Evolutionary conservation across 140 eudicot genomes (phyloP), one percentile per base, ranked within the genome.

Genomic region (Flaveria floridana): DNA sequence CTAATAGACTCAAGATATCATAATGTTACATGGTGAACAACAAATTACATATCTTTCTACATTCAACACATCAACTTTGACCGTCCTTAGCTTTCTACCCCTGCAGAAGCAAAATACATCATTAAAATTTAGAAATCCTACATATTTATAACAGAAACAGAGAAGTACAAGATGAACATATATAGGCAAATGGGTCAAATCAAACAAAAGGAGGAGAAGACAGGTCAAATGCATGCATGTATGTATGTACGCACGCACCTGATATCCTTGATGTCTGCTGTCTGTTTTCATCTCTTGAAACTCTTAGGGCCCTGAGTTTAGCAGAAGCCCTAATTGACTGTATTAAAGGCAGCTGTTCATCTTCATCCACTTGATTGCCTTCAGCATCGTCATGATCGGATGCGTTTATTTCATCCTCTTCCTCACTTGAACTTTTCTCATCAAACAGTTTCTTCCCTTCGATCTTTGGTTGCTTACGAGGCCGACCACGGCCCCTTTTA

Each of bases 401-500:
- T 19, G 56, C 79, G 74, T 94, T 79, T 58, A 89, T 87, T 21
- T 84, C 70, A 59, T 80, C 84, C 76, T 92, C 98, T 1, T 91
- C 99, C 65, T 85, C 99, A 78, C 97, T 88, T 37, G 97, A 88
- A 70, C 80, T 85, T 37, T 88, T 87, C 77, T 85, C 99, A 66
- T 81, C 92, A 76, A 91, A 95, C 50, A 95, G 87, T 78, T 88
- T 88, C 82, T 88, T 95, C 59, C 99, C 99, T 72, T 81, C 86
- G n/a, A 81, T 37, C 18, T 67, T 76, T 16, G 55, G 90, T 12
- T 65, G 76, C 84, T 95, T 95, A 21, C 88, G 87, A 64, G 99
- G 95, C 37, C 96, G 95, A 51, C 99, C 99, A 26, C 97, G 96
- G 13, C 77, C 77, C 0, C 95, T 88, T 79, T 82, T 95, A 23